phyloP scores from a whole-genome alignment of 2,329 filamentous ascomycete species.

The Mycocentrospora acerina region DNA sequence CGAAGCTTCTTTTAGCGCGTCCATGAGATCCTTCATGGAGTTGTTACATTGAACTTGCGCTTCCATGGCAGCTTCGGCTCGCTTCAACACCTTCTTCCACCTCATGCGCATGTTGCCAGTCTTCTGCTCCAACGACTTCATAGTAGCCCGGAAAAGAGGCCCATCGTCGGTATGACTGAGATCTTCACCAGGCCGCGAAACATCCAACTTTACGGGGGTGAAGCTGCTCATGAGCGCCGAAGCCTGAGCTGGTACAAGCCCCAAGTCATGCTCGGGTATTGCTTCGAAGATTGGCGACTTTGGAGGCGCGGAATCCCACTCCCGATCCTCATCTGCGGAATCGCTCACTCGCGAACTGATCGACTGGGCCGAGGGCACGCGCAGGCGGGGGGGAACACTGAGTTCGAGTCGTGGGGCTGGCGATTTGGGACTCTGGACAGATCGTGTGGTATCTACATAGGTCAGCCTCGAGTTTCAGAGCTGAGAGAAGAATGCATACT shows the following conservation, averaged over 20 bases:
- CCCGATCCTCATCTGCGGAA: conserved; percentile 57
- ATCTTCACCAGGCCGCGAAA: conserved; percentile 83
- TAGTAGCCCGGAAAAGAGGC: conserved; percentile 91
- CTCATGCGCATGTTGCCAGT: conserved; percentile 89
- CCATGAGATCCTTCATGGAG: conserved; percentile 77
- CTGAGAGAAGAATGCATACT: conserved; percentile 55
- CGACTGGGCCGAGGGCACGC: conserved; percentile 84
- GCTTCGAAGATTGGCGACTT: conserved; percentile 51
- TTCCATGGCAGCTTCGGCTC: conserved; percentile 82
- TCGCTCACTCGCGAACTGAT: conserved; percentile 79
- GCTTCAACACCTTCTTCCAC: conserved; percentile 95
- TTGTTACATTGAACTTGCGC: conserved; percentile 85
- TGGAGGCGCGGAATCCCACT: conserved; percentile 46
- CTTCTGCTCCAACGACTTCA: conserved; percentile 95
- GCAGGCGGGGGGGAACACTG: conserved; percentile 70
- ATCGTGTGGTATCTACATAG: conserved; percentile 38
- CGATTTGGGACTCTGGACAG: conserved; percentile 42
- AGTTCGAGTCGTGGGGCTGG: conserved; percentile 74
- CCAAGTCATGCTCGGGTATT: conserved; percentile 51
- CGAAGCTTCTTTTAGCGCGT: conserved; percentile 82
- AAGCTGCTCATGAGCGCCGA: conserved; percentile 39
- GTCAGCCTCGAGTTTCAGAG: conserved; percentile 6
- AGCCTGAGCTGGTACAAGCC: conserved; percentile 44
- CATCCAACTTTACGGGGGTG: conserved; percentile 71
- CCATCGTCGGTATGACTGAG: conserved; percentile 84